These are phyloP conservation scores for Tardiomyces digboiensis DNA, from an alignment of 1,139 yeast genomes.

Conservation along the genomic window DNA sequence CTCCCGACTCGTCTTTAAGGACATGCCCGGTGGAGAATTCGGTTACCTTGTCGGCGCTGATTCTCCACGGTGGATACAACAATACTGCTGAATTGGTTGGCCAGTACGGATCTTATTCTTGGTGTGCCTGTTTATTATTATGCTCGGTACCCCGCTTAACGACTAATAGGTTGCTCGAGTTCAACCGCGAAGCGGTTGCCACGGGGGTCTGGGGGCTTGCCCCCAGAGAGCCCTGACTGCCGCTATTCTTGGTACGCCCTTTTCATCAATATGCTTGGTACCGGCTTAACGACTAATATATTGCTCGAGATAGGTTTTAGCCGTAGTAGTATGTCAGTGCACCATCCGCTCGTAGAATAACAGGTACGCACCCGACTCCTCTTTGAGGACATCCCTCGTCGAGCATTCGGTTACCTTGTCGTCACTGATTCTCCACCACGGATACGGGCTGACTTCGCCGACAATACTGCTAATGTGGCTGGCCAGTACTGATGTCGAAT, in stretches of 20 bases:
- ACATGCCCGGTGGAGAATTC: no score
- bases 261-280: conserved; percentile 1
- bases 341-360: conserved; percentile 62
- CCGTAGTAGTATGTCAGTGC: no score
- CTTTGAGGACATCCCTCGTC: conserved; percentile 51
- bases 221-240: not conserved
- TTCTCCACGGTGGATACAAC: no score
- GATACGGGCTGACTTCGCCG: conserved; percentile 1
- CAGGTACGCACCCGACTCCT: conserved; percentile 71
- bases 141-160: conserved; percentile 1
- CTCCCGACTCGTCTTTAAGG: no score
- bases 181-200: no score
- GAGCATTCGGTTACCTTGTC: conserved; percentile 55
- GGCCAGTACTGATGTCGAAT: not conserved
- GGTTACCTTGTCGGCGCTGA: no score
- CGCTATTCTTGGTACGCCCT: not conserved
- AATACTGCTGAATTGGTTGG: no score
- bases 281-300: conserved; percentile 1
- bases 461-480: not conserved
- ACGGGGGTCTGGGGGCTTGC: no score
- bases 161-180: conserved; percentile 1
- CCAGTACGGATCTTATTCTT: not conserved
- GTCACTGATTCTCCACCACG: conserved; percentile 83
- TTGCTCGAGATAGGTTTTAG: no score
- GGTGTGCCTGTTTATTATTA: not conserved